phyloP scores from a whole-genome alignment of 768 basidiomycete genomes.

The Podaxis sp. region DNA sequence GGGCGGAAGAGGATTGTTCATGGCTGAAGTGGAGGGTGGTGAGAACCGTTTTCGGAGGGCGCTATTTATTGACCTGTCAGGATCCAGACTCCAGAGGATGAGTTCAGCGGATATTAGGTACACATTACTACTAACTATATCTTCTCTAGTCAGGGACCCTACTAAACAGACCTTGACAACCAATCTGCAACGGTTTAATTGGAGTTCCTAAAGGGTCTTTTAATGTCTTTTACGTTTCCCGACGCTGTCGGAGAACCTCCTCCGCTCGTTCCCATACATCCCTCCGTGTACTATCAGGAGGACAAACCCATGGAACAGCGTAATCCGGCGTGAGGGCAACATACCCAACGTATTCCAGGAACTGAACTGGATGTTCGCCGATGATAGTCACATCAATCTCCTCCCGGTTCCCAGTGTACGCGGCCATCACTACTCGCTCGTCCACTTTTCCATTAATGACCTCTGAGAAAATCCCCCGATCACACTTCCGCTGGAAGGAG shows the following conservation, averaged over 20 bases:
- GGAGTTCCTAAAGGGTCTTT: background rate
- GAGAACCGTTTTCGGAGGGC: background rate
- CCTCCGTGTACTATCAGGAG: background rate
- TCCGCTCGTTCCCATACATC: constrained; percentile 9
- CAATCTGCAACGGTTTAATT: too few species aligned
- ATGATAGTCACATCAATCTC: constrained; percentile 5
- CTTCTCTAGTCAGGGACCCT: background rate
- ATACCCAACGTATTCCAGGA: constrained; percentile 6
- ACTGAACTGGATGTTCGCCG: constrained; percentile 6
- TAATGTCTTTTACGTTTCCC: background rate
- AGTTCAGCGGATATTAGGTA: background rate
- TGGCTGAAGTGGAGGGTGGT: background rate
- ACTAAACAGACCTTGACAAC: too few species aligned
- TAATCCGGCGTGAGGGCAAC: constrained; percentile 1
- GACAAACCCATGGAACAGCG: constrained; percentile 10
- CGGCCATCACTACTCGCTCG: background rate
- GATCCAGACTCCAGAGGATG: background rate
- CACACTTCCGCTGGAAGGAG: constrained; percentile 8
- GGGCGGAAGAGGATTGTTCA: background rate
- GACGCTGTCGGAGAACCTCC: background rate
- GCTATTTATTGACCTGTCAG: background rate
- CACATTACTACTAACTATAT: background rate
- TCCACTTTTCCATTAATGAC: constrained; percentile 5
- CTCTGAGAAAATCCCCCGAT: constrained; percentile 3
- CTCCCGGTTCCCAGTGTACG: constrained; percentile 3